Conservation (phyloP, 306 rosid genomes). For the Betula pendula region DNA sequence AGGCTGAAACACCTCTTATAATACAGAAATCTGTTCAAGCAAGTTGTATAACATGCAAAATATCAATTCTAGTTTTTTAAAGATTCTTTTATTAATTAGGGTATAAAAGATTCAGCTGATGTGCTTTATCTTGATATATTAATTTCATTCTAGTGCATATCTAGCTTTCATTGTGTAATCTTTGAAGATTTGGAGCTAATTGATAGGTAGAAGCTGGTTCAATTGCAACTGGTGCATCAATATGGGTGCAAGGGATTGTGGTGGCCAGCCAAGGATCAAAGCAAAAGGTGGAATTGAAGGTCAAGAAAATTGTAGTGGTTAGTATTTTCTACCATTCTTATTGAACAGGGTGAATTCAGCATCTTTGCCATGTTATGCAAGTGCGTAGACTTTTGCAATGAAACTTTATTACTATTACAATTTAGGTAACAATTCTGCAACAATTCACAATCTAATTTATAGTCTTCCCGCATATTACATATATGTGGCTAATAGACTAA, state of each 20-base stretch:
- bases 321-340: constrained; percentile 34
- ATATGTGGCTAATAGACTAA: not conserved
- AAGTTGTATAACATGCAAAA: not conserved
- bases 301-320: constrained; percentile 75
- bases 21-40: not conserved
- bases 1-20: not conserved
- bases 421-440: not conserved
- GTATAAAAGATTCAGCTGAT: too few relatives aligned
- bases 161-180: constrained; percentile 26
- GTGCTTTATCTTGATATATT: constrained; percentile 5
- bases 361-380: not conserved
- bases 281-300: constrained; percentile 91
- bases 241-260: constrained; percentile 83
- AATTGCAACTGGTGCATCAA: constrained; percentile 82
- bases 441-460: not conserved
- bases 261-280: constrained; percentile 85
- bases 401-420: not conserved
- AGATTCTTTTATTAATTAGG: not conserved
- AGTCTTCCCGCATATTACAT: not conserved
- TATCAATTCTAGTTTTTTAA: not conserved
- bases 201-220: constrained; percentile 75
- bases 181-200: constrained; percentile 44
- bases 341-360: not conserved
- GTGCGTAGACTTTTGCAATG: too few relatives aligned
- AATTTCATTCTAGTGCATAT: constrained; percentile 5